These are phyloP conservation scores for Wickerhamiella hasegawae DNA, from an alignment of 805 yeast species.

Conservation along the genomic window DNA sequence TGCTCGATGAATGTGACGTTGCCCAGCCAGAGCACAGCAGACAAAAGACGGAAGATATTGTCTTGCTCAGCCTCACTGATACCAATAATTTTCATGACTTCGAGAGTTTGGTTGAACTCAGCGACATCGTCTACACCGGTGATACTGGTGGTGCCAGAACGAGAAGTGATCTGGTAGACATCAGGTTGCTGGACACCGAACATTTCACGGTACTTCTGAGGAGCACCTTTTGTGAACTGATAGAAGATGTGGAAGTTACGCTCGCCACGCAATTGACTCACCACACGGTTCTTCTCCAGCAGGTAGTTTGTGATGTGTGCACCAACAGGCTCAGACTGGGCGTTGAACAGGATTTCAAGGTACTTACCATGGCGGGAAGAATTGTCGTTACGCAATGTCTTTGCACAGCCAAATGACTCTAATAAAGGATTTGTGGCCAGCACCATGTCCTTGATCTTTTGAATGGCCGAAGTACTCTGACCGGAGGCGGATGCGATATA, in stretches of 20 bases:
- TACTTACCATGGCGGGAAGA: constrained; percentile 89
- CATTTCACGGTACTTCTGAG: constrained; percentile 62
- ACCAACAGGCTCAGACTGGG: constrained; percentile 73
- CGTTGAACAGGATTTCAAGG: constrained; percentile 75
- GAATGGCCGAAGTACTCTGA: constrained; percentile 46
- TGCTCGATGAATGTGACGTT: constrained; percentile 66
- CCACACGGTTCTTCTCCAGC: constrained; percentile 90
- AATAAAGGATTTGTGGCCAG: constrained; percentile 88
- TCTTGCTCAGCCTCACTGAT: constrained; percentile 72
- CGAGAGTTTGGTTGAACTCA: constrained; percentile 66
- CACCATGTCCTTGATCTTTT: constrained; percentile 90
- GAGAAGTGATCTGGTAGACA: constrained; percentile 75
- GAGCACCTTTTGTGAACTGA: constrained; percentile 85
- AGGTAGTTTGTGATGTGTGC: constrained; percentile 93
- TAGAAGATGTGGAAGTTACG: constrained; percentile 95
- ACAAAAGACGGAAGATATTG: constrained; percentile 67
- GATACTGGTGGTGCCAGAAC: constrained; percentile 72
- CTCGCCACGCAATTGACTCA: constrained; percentile 82
- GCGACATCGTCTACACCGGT: constrained; percentile 69
- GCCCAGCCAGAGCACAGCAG: constrained; percentile 89
- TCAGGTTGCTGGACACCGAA: constrained; percentile 93
- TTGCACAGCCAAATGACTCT: constrained; percentile 89
- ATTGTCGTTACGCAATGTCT: constrained; percentile 75
- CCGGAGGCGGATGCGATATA: constrained; percentile 81
- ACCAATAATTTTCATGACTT: constrained; percentile 84